Conservation (phyloP, 139 green algal genomes). For the Parachlorella kessleri region DNA sequence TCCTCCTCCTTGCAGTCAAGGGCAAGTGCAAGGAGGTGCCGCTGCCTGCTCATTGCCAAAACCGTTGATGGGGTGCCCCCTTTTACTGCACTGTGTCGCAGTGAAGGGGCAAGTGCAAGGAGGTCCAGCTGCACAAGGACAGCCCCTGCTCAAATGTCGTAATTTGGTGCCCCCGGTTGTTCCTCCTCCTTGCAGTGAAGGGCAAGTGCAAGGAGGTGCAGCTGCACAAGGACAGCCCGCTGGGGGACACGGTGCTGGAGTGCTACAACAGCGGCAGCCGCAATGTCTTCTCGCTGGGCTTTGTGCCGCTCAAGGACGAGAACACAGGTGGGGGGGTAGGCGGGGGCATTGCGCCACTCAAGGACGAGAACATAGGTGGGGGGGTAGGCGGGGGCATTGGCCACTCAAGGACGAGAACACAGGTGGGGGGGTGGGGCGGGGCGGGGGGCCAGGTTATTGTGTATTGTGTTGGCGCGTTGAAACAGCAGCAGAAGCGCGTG, state of each 20-base stretch:
- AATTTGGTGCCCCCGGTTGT: slow-evolving; percentile 90
- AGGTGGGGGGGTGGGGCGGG: too few relatives aligned
- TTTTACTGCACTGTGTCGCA: too few relatives aligned
- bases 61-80: too few relatives aligned
- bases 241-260: slow-evolving; percentile 95
- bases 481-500: slow-evolving; percentile 83
- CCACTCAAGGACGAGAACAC: slow-evolving; percentile 70
- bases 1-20: slow-evolving; percentile 44
- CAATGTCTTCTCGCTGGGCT: slow-evolving; percentile 97
- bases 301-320: slow-evolving; percentile 83
- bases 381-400: slow-evolving; percentile 94
- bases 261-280: slow-evolving; percentile 91
- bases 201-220: slow-evolving; percentile 83
- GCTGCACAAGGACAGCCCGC: slow-evolving; percentile 91
- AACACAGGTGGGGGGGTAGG: slow-evolving; percentile 47
- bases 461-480: slow-evolving; percentile 98
- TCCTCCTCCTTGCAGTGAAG: slow-evolving; percentile 44
- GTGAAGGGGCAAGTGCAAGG: slow-evolving; percentile 70
- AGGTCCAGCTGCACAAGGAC: slow-evolving; percentile 92
- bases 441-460: too few relatives aligned
- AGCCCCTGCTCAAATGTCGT: too few relatives aligned
- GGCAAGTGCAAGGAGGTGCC: slow-evolving; percentile 83
- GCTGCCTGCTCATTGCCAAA: too few relatives aligned
- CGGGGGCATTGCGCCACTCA: slow-evolving; percentile 95
- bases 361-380: slow-evolving; percentile 49